Base-by-base conservation (phyloP, 129 eudicot species). In the Chrysanthemum seticuspe region DNA sequence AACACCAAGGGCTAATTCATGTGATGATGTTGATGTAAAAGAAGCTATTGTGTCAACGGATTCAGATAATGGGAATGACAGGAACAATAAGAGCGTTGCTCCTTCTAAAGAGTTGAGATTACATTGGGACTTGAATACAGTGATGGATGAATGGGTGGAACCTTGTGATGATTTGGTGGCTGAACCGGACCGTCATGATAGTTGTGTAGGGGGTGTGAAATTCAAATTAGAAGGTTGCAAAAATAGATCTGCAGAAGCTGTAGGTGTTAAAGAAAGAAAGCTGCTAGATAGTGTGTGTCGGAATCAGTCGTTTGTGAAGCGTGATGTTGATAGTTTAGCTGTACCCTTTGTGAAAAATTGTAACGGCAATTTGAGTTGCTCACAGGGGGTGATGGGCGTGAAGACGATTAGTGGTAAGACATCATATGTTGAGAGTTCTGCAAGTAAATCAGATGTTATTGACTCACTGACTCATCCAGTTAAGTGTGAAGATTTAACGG, bases 111-210 rank as follows among this genome's bases (percentile, higher is more conserved):
- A 49, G 52, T 47, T 69, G 64, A 69, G 80, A 72, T 70, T 80
- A 40, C 84, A 80, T 65, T 80, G 84, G 84, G 84, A 80, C 72
- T 68, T 74, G 13, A 80, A 74, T 27, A 80, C 75, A 0, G 75
- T 74, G 19, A 74, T 80, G 83, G 83, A 80, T 51, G 79, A 74
- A 36, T 80, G 83, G 83, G 72, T 74, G 40, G 76, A 74, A 68
- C 83, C 83, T 63, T 80, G 72, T 72, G n/a, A 54, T 48, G 57
- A 65, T 70, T 65, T 53, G n/a, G 44, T 10, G 51, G 13, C 53
- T 52, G 54, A 44, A 52, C 67, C 67, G n/a, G 7, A 15, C 54
- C 5, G 21, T 74, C 44, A 9, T n/a, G 50, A 21, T 29, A 13
- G 14, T 3, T 40, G 54, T 66, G 58, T 57, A 47, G 74, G 10